Base-by-base conservation (phyloP, 768 basidiomycete species). In the Suillus discolor region DNA sequence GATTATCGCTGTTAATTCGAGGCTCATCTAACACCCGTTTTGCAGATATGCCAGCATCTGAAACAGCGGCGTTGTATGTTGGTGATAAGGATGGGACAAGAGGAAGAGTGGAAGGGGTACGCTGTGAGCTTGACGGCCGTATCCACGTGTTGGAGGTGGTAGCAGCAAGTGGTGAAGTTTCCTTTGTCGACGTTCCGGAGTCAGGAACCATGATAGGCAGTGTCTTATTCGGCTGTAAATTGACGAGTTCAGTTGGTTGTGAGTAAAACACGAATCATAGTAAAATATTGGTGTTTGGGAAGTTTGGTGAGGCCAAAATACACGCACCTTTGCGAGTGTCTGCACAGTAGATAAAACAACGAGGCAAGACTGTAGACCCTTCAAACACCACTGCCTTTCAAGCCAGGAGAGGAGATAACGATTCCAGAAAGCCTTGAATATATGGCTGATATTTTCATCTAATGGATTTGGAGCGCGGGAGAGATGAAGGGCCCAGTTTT, bases 401-500 rank as follows among this genome's bases (percentile, higher is more conserved):
- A 54, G 53, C 53, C 53, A 54, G 28, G 53, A 28, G 53, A 31
- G 53, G 28, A 54, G 53, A 54, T 54, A 9, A 31, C 28, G 53
- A 11, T 12, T 31, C 53, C 53, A 54, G 18, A 54, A 54, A 54
- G 8, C 3, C 18, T 54, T 54, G 9, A 31, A 54, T 54, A 31
- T 20, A 7, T 54, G 16, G 18, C 8, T 54, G 28, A 54, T 28
- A 4, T 28, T 11, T 8, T 54, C 53, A 31, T 54, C 53, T 28
- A 16, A 31, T 54, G 53, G 53, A 54, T 31, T 54, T 12, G 28
- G 53, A 54, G 53, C 4, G 9, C 18, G 8, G 8, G 23, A 54
- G 53, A 54, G 53, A 31, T 54, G 53, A 31, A 54, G 18, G 8
- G 53, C 53, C 53, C 53, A 54, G 18, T 54, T 31, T 54, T 54